Evolutionary conservation across 2,329 filamentous ascomycete genomes (phyloP), one percentile per base, ranked within the genome.

Genomic region (Xylaria sp.): DNA sequence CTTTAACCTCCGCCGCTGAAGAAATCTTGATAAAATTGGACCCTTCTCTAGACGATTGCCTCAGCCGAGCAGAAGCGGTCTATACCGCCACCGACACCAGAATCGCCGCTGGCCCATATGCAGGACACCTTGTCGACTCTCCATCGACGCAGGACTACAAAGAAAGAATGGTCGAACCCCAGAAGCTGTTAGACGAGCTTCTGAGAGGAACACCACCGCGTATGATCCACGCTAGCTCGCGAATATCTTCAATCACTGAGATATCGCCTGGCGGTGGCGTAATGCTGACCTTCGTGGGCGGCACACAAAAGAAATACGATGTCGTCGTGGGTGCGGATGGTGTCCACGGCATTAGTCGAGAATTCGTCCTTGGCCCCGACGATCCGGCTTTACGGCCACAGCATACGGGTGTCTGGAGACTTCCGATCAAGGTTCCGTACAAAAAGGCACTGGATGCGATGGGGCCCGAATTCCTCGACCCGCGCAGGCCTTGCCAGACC

Each of bases 291-390:
- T 78, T 78, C 19, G 73, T 67, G 2, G 75, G 77, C 47, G 76
- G 77, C 2, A 62, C 73, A 24, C 73, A 75, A 54, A 74, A 74
- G 67, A 70, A 69, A 51, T 78, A 78, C 60, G 76, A 78, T 34
- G 57, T 77, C 3, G 71, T 78, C 2, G 64, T 78, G 5, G 76
- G 77, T 3, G 71, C 76, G 2, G 76, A 78, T 27, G 75, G 75
- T 2, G 61, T 71, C 1, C 69, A 74, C 24, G 72, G 75, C 1
- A 70, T 72, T 30, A 71, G 72, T 1, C 72, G 76, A n/a, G 53
- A 69, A 21, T 73, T 74, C 36, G 74, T 78, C 19, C 64, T 77
- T 0, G 75, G 75, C 1, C 30, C 54, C 12, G 65, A 74, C 27
- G 71, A 75, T 50, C 69, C 71, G 8, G 61, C 75, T 2, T 36